Evolutionary conservation across 495 filamentous ascomycete species (phyloP).

Genomic region (Penicillium maclennaniae): DNA sequence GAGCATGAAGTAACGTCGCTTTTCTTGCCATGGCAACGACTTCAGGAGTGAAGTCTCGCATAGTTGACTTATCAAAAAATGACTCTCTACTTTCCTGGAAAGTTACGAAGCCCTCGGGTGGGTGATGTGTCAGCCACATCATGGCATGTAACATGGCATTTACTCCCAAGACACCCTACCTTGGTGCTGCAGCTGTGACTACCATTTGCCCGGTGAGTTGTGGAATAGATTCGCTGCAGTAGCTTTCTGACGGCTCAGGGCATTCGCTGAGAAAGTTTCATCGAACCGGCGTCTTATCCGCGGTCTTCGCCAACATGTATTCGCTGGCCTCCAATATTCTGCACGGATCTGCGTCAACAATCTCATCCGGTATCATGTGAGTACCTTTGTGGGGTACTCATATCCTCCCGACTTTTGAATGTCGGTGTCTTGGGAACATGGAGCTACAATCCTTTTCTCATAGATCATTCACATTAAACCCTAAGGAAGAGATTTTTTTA

Average conservation of each 20-base stretch:
- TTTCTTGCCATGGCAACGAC: neutral
- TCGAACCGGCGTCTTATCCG: conserved; percentile 23
- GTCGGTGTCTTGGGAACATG: conserved; percentile 30
- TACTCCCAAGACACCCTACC: conserved; percentile 4
- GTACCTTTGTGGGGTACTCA: conserved; percentile 30
- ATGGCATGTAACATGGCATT: conserved; percentile 5
- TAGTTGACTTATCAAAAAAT: conserved; percentile 1
- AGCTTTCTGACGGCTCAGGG: conserved; percentile 14
- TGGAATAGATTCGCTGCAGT: neutral
- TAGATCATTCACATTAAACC: conserved; percentile 8
- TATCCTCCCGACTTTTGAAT: conserved; percentile 37
- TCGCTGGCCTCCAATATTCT: conserved; percentile 19
- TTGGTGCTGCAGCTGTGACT: conserved; percentile 28
- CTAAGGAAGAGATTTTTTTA: neutral
- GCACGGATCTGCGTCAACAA: conserved; percentile 21
- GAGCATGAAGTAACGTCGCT: conserved; percentile 12
- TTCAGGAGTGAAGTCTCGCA: neutral
- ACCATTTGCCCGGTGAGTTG: conserved; percentile 30
- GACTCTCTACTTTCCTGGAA: conserved; percentile 14
- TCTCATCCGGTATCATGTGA: conserved; percentile 28
- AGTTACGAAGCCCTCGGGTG: conserved; percentile 4
- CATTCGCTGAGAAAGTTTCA: conserved; percentile 29
- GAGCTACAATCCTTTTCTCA: conserved; percentile 28
- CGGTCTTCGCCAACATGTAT: conserved; percentile 24
- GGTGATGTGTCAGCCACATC: conserved; percentile 7